Evolutionary conservation across 2,329 filamentous ascomycete genomes (phyloP).

Genomic region (Sporothrix sp.): DNA sequence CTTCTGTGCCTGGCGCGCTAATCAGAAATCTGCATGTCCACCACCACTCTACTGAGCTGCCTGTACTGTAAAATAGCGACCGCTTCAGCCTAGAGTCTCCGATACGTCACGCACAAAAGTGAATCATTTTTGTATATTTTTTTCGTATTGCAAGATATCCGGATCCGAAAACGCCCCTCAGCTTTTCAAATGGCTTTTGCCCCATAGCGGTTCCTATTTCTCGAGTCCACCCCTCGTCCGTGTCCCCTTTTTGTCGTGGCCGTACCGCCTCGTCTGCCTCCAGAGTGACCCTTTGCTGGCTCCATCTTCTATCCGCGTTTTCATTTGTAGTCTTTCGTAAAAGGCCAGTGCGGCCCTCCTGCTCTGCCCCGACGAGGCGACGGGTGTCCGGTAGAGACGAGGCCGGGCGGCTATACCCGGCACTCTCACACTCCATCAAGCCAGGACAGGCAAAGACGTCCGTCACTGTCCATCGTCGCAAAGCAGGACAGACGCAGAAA

Average conservation of each 20-base stretch:
- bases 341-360: too few species aligned
- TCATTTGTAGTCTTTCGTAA: constrained; percentile 9
- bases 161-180: constrained; percentile 65
- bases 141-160: constrained; percentile 67
- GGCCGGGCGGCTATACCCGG: too few species aligned
- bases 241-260: constrained; percentile 34
- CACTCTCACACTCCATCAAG: not conserved
- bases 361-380: too few species aligned
- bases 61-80: too few species aligned
- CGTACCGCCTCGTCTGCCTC: constrained; percentile 13
- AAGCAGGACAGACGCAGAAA: not conserved
- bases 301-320: constrained; percentile 64
- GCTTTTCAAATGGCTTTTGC: constrained; percentile 8
- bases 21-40: not conserved
- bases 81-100: too few species aligned
- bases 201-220: constrained; percentile 7
- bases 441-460: not conserved
- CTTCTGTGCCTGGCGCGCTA: not conserved
- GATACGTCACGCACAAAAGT: constrained; percentile 27
- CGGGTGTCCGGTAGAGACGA: too few species aligned
- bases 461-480: not conserved
- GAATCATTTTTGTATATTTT: constrained; percentile 23
- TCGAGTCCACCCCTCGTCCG: not conserved
- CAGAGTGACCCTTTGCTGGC: constrained; percentile 41
- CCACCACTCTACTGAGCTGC: too few species aligned